Conservation (phyloP, 805 yeast species). For the Kazachstania bromeliacearum region DNA sequence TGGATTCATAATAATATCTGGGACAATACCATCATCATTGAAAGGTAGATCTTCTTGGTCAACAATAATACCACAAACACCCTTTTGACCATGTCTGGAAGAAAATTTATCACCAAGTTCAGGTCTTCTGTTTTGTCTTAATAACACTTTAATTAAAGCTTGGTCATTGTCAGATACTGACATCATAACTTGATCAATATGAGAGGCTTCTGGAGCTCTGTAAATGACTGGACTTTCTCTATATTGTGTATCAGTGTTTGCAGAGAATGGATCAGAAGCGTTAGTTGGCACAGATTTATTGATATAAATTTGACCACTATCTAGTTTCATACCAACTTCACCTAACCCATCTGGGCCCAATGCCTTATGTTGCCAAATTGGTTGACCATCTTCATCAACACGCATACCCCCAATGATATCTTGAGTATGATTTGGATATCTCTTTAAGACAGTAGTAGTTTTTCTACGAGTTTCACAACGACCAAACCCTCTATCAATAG, state of each 20-base stretch:
- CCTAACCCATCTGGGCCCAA: slow-evolving; percentile 94
- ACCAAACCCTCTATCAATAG: slow-evolving; percentile 94
- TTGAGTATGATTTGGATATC: slow-evolving; percentile 88
- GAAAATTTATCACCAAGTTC: slow-evolving; percentile 97
- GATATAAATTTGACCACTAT: slow-evolving; percentile 87
- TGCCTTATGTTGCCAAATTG: slow-evolving; percentile 77
- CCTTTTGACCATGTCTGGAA: slow-evolving; percentile 96
- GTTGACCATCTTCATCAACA: slow-evolving; percentile 68
- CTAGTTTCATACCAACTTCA: slow-evolving; percentile 86
- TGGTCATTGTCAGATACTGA: slow-evolving; percentile 92
- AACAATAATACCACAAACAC: slow-evolving; percentile 97
- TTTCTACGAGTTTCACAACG: slow-evolving; percentile 93
- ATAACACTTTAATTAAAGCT: slow-evolving; percentile 80
- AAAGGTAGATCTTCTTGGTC: slow-evolving; percentile 96
- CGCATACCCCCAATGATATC: slow-evolving; percentile 90
- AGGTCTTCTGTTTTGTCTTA: slow-evolving; percentile 94
- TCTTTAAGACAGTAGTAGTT: slow-evolving; percentile 78
- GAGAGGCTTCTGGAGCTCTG: slow-evolving; percentile 91
- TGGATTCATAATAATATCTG: slow-evolving; percentile 97
- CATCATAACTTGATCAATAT: slow-evolving; percentile 96
- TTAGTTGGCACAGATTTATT: slow-evolving; percentile 89
- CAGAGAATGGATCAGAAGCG: slow-evolving; percentile 39
- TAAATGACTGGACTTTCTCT: slow-evolving; percentile 88
- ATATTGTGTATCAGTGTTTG: slow-evolving; percentile 40
- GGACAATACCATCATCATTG: slow-evolving; percentile 82